Conservation (phyloP, 2,329 filamentous ascomycete genomes). For the Emergomyces orientalis region DNA sequence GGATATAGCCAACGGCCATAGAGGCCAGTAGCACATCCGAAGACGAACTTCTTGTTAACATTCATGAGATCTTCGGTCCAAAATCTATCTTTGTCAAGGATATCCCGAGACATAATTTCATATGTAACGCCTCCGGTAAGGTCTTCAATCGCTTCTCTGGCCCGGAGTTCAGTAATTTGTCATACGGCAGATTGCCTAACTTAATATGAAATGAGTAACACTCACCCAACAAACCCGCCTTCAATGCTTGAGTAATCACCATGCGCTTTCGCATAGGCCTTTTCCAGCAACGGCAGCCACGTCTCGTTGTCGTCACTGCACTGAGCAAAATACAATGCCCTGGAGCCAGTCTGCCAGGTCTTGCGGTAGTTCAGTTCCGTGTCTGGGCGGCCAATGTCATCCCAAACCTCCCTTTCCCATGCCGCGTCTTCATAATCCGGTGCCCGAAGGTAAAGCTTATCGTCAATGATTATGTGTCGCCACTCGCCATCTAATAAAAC, state of each 20-base stretch:
- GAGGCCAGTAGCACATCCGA: constrained; percentile 39
- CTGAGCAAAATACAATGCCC: constrained; percentile 68
- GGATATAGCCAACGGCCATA: constrained; percentile 38
- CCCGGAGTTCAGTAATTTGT: constrained; percentile 11
- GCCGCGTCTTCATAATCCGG: constrained; percentile 73
- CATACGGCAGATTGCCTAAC: not conserved
- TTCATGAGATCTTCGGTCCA: constrained; percentile 73
- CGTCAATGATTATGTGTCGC: constrained; percentile 85
- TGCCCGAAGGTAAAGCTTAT: constrained; percentile 77
- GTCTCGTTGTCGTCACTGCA: constrained; percentile 70
- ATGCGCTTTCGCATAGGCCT: constrained; percentile 77
- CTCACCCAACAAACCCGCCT: constrained; percentile 59
- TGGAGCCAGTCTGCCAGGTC: constrained; percentile 64
- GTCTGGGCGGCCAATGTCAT: constrained; percentile 65
- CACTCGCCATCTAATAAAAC: constrained; percentile 62
- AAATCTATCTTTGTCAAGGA: constrained; percentile 62
- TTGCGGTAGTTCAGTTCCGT: constrained; percentile 62
- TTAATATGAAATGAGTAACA: constrained; percentile 7
- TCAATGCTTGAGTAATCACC: constrained; percentile 68
- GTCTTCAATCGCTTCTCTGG: constrained; percentile 49
- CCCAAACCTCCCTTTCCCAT: constrained; percentile 62
- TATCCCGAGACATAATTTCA: constrained; percentile 38
- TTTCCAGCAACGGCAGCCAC: constrained; percentile 71
- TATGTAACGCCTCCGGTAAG: constrained; percentile 46
- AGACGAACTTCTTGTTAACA: constrained; percentile 66